phyloP scores from a whole-genome alignment of 345 rosid species.

The Iberis pinnata region DNA sequence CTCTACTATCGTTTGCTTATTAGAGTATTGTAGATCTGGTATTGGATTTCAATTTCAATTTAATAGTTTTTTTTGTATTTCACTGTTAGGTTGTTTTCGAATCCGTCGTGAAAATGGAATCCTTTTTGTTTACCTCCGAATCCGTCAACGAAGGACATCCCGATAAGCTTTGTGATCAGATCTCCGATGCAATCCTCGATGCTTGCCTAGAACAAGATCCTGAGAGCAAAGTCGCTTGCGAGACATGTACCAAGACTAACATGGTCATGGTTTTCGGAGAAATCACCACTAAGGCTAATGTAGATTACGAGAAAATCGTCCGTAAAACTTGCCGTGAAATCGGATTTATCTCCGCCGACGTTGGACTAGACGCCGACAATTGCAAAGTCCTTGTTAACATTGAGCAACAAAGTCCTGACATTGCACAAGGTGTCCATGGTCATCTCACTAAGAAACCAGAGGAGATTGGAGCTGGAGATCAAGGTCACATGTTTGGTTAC shows the following conservation, averaged over 20 bases:
- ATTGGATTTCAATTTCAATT: neutral
- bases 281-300: slow-evolving; percentile 60
- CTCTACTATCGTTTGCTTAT: neutral
- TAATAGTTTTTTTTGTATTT: neutral
- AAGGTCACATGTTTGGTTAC: slow-evolving; percentile 72
- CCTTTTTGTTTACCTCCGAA: slow-evolving; percentile 65
- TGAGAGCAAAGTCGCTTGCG: slow-evolving; percentile 72
- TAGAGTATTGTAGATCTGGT: slow-evolving; percentile 10
- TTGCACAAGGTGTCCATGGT: slow-evolving; percentile 69
- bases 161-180: slow-evolving; percentile 72
- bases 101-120: slow-evolving; percentile 39
- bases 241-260: slow-evolving; percentile 72
- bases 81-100: neutral
- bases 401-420: slow-evolving; percentile 70
- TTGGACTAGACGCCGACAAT: slow-evolving; percentile 61
- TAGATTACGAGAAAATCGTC: slow-evolving; percentile 63
- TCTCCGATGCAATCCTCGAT: slow-evolving; percentile 64
- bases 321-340: slow-evolving; percentile 61
- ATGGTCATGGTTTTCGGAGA: slow-evolving; percentile 78
- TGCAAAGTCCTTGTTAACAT: slow-evolving; percentile 64
- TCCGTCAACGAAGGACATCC: slow-evolving; percentile 79
- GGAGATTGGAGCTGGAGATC: slow-evolving; percentile 72
- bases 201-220: slow-evolving; percentile 63
- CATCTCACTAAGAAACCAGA: slow-evolving; percentile 59
- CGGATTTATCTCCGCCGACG: slow-evolving; percentile 52